phyloP scores from a whole-genome alignment of 768 basidiomycete genomes.

The Gloeopeniophorella convolvens region DNA sequence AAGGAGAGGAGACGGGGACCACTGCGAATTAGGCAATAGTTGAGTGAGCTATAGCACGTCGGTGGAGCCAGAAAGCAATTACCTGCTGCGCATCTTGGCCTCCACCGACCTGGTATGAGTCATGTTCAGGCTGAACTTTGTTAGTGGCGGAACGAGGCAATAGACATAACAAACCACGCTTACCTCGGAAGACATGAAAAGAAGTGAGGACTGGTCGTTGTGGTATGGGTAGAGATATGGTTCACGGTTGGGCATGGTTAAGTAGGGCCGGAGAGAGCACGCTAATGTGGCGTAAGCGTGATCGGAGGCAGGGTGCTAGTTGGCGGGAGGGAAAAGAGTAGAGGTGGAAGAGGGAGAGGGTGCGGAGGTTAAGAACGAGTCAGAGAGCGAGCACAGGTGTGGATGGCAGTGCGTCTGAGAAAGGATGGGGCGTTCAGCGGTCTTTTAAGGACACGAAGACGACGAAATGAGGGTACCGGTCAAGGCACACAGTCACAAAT shows the following conservation, averaged over 20 bases:
- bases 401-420: conserved; percentile 11
- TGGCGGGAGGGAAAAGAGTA: not conserved
- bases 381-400: conserved; percentile 1
- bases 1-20: not conserved
- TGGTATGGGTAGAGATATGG: not conserved
- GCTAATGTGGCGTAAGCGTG: not conserved
- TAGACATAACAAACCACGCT: not conserved
- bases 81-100: conserved; percentile 12
- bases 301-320: not conserved
- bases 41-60: not conserved
- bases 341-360: not conserved
- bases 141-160: conserved; percentile 10
- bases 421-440: not conserved
- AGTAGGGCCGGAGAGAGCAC: not conserved
- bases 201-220: not conserved
- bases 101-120: conserved; percentile 9
- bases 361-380: conserved; percentile 9
- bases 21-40: not conserved
- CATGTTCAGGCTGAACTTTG: not conserved
- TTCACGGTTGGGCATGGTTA: conserved; percentile 7
- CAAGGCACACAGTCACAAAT: conserved; percentile 11
- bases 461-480: conserved; percentile 1
- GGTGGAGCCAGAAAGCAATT: not conserved
- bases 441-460: conserved; percentile 4
- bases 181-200: conserved; percentile 5